phyloP scores from a whole-genome alignment of 2,329 filamentous ascomycete genomes.

The Aureobasidium sp. region DNA sequence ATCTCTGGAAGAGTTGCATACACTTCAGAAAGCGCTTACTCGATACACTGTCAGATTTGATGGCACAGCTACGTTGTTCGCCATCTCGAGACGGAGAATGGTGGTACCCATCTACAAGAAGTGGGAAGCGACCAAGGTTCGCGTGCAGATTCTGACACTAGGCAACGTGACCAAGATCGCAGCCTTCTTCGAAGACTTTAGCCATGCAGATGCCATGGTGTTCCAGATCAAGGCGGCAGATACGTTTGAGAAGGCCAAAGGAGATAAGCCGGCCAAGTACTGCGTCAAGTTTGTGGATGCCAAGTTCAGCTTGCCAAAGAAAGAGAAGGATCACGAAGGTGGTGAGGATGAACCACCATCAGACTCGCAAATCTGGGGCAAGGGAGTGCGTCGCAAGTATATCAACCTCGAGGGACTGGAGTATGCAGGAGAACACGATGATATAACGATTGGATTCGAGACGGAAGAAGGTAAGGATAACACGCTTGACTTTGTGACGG shows the following conservation, averaged over 20 bases:
- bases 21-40: conserved; percentile 70
- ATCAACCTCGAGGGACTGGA: conserved; percentile 81
- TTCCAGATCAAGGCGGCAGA: conserved; percentile 80
- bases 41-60: conserved; percentile 58
- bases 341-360: conserved; percentile 42
- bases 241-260: conserved; percentile 56
- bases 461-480: conserved; percentile 42
- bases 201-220: conserved; percentile 79
- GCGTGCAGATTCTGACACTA: conserved; percentile 67
- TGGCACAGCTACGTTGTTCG: conserved; percentile 58
- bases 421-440: conserved; percentile 85
- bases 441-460: conserved; percentile 80
- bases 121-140: conserved; percentile 74
- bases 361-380: conserved; percentile 39
- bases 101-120: conserved; percentile 91
- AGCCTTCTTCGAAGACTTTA: conserved; percentile 82
- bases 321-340: conserved; percentile 42
- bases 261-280: conserved; percentile 42
- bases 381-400: conserved; percentile 58
- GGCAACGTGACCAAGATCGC: conserved; percentile 69
- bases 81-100: conserved; percentile 65
- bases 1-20: conserved; percentile 54
- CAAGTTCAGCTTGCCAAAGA: conserved; percentile 73
- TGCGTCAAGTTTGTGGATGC: conserved; percentile 75
- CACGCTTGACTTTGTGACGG: too few relatives aligned